A percentile compares a stretch with the other conserved stretches of the same genome.
Evolutionary conservation across 768 basidiomycete genomes (phyloP).

Genomic region (Podaxis sp.): DNA sequence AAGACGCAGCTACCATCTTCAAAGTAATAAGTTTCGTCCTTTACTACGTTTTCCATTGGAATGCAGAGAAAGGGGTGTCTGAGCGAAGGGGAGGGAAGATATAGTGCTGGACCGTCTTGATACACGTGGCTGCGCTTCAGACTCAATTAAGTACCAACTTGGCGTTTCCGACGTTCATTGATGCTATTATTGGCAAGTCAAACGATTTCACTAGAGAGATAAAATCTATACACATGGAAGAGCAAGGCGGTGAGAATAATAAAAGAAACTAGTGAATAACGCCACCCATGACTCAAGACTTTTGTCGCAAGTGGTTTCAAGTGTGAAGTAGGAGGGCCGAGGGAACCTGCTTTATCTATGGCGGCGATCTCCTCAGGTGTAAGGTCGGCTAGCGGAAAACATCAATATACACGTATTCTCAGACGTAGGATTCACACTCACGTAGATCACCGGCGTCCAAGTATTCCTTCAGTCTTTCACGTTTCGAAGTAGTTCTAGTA

Average conservation of each 20-base stretch:
- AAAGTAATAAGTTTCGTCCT: constrained; percentile 60
- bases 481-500: constrained; percentile 57
- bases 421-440: constrained; percentile 18
- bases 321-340: constrained; percentile 40
- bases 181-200: neutral
- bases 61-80: neutral
- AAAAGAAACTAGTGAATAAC: neutral
- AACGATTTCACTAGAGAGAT: neutral
- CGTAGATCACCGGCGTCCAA: constrained; percentile 59
- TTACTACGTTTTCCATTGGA: neutral
- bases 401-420: neutral
- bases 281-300: neutral
- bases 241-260: neutral
- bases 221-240: neutral
- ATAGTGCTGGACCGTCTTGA: neutral
- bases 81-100: neutral
- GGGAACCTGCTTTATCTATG: constrained; percentile 62
- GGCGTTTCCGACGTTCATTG: neutral
- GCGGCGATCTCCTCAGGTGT: constrained; percentile 58
- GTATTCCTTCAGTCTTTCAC: constrained; percentile 65
- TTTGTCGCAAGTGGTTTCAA: neutral
- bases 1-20: constrained; percentile 69
- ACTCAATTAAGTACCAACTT: neutral
- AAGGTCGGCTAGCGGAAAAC: constrained; percentile 42
- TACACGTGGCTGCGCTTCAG: neutral